phyloP scores from a whole-genome alignment of 176 grass and related monocot species.

The Hsuehochloa calcarea region DNA sequence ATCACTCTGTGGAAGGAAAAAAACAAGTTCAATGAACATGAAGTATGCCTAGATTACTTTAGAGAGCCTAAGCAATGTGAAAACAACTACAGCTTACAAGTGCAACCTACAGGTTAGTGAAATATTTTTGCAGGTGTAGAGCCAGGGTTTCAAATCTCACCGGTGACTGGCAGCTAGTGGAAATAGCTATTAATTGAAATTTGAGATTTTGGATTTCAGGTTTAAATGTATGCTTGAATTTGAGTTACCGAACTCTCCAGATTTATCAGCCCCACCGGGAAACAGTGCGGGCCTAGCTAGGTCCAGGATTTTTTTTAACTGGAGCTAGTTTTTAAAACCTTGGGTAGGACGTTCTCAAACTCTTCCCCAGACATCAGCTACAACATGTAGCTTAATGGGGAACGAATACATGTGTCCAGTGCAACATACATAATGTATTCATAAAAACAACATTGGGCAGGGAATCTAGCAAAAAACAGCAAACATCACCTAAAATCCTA shows the following conservation, averaged over 20 bases:
- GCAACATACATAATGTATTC: background rate
- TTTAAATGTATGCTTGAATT: background rate
- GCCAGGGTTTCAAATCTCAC: background rate
- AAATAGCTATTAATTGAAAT: background rate
- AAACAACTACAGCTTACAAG: constrained; percentile 4
- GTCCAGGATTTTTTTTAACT: background rate
- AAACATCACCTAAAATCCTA: background rate
- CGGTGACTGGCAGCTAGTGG: background rate
- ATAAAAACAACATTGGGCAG: background rate
- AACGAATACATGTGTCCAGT: background rate
- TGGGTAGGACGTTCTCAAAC: background rate
- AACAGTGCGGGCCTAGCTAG: background rate
- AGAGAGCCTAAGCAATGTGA: constrained; percentile 2
- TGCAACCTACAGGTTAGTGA: background rate
- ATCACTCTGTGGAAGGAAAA: constrained; percentile 41
- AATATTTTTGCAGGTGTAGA: background rate
- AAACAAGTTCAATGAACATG: constrained; percentile 23
- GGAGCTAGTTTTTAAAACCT: background rate
- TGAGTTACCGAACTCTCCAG: background rate
- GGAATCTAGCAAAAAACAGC: background rate
- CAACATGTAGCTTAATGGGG: background rate
- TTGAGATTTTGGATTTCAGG: background rate
- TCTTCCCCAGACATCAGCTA: background rate
- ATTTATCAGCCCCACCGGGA: background rate
- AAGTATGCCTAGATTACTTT: constrained; percentile 15